A percentile compares a stretch with the other conserved stretches of the same genome.
These are phyloP conservation scores for Collybiopsis luxurians DNA, from an alignment of 768 basidiomycete genomes.

Conservation along the genomic window DNA sequence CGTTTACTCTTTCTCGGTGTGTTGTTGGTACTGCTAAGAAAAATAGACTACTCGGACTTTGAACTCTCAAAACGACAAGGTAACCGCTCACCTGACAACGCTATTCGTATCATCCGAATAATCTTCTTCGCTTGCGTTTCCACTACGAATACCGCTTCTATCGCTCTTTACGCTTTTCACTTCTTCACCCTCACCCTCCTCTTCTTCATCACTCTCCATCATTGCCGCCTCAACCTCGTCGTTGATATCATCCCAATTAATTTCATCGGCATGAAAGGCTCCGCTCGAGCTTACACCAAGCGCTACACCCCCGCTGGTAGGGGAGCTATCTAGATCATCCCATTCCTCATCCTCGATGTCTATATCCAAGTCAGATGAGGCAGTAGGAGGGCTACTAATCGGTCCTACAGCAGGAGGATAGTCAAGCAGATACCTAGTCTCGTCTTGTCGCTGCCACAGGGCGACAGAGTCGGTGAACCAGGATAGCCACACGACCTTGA, in stretches of 20 bases:
- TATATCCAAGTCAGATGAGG: constrained; percentile 65
- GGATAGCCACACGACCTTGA: constrained; percentile 81
- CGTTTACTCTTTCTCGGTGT: constrained; percentile 48
- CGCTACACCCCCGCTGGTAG: neutral
- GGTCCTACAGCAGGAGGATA: constrained; percentile 42
- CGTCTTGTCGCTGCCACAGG: constrained; percentile 83
- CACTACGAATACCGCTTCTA: constrained; percentile 41
- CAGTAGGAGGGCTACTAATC: constrained; percentile 39
- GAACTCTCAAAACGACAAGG: constrained; percentile 7
- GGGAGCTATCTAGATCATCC: constrained; percentile 37
- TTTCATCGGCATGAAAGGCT: constrained; percentile 52
- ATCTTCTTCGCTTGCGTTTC: constrained; percentile 50
- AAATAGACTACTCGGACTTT: constrained; percentile 22
- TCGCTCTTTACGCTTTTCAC: constrained; percentile 34
- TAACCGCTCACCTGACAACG: constrained; percentile 34
- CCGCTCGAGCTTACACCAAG: constrained; percentile 3
- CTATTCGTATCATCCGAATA: constrained; percentile 51
- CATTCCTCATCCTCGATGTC: constrained; percentile 62
- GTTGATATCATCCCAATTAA: constrained; percentile 83
- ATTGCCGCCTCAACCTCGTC: constrained; percentile 86
- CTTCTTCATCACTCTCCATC: constrained; percentile 74
- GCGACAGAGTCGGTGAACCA: constrained; percentile 92
- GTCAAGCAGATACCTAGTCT: constrained; percentile 72
- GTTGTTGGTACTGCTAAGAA: constrained; percentile 34
- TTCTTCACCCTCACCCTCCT: constrained; percentile 29